A percentile compares a stretch with the other conserved stretches of the same genome.
These are phyloP conservation scores for Keithomyces neogunnii DNA, from an alignment of 2,329 filamentous ascomycete genomes.

Conservation along the genomic window DNA sequence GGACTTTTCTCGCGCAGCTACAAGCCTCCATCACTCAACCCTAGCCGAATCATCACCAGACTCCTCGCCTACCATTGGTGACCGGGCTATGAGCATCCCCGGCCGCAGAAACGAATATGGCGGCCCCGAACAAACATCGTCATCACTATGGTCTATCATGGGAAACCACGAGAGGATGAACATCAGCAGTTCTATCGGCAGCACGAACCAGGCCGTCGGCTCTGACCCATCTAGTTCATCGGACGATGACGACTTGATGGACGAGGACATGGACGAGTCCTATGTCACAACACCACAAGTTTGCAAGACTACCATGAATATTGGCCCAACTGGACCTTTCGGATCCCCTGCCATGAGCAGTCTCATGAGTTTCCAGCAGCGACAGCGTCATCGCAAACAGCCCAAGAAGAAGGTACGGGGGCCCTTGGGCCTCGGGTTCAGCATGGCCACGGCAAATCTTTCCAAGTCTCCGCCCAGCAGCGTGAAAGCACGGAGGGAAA, in stretches of 20 bases:
- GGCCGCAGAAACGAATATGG: slow-evolving; percentile 41
- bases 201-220: slow-evolving; percentile 51
- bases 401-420: slow-evolving; percentile 46
- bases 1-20: slow-evolving; percentile 89
- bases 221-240: slow-evolving; percentile 72
- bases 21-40: slow-evolving; percentile 90
- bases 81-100: slow-evolving; percentile 55
- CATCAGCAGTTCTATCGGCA: slow-evolving; percentile 71
- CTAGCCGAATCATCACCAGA: slow-evolving; percentile 85
- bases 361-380: slow-evolving; percentile 74
- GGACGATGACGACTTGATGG: slow-evolving; percentile 61
- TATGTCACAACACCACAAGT: slow-evolving; percentile 79
- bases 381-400: slow-evolving; percentile 64
- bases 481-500: slow-evolving; percentile 63
- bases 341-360: slow-evolving; percentile 66
- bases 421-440: slow-evolving; percentile 42
- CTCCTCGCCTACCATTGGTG: slow-evolving; percentile 77
- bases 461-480: slow-evolving; percentile 67
- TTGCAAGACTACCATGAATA: slow-evolving; percentile 41
- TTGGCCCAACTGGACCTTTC: slow-evolving; percentile 44
- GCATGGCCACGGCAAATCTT: slow-evolving; percentile 32
- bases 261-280: slow-evolving; percentile 69
- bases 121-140: slow-evolving; percentile 56
- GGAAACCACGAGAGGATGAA: slow-evolving; percentile 60
- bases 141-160: slow-evolving; percentile 63